Evolutionary conservation across 495 filamentous ascomycete species (phyloP).

Genomic region (Xylaria acuta): DNA sequence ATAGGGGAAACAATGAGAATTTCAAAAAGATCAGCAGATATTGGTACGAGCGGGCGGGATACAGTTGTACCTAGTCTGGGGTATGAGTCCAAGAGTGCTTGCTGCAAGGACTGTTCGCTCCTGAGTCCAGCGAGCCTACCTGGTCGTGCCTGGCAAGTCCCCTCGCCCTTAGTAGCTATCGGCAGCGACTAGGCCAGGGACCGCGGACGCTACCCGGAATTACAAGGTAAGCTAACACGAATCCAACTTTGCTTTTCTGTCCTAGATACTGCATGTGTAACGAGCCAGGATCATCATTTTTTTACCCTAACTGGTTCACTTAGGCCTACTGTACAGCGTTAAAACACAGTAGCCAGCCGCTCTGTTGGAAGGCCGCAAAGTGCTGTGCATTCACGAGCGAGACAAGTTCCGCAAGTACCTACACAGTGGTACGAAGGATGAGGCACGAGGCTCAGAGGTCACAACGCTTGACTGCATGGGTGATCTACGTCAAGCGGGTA

Average conservation of each 20-base stretch:
- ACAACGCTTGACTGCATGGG: background rate
- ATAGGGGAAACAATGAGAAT: background rate
- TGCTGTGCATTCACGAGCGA: background rate
- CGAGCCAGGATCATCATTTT: background rate
- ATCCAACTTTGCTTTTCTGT: background rate
- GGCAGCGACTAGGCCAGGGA: background rate
- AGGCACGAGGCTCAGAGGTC: background rate
- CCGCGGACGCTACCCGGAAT: slow-evolving; percentile 6
- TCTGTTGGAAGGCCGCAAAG: background rate
- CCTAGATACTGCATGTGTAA: too few relatives aligned
- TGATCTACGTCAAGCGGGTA: background rate
- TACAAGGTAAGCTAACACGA: background rate
- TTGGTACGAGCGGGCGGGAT: background rate
- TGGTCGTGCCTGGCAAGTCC: background rate
- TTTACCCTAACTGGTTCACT: background rate
- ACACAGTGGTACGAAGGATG: background rate
- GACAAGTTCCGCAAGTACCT: background rate
- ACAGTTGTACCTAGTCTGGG: background rate
- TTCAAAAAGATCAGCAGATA: background rate
- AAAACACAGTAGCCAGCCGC: background rate
- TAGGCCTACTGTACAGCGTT: background rate
- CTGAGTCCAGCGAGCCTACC: background rate
- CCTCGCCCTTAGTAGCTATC: background rate
- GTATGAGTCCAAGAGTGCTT: background rate
- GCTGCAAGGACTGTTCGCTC: background rate